These are phyloP conservation scores for Adansonia rubrostipa DNA, from an alignment of 441 rosid species.

Conservation along the genomic window DNA sequence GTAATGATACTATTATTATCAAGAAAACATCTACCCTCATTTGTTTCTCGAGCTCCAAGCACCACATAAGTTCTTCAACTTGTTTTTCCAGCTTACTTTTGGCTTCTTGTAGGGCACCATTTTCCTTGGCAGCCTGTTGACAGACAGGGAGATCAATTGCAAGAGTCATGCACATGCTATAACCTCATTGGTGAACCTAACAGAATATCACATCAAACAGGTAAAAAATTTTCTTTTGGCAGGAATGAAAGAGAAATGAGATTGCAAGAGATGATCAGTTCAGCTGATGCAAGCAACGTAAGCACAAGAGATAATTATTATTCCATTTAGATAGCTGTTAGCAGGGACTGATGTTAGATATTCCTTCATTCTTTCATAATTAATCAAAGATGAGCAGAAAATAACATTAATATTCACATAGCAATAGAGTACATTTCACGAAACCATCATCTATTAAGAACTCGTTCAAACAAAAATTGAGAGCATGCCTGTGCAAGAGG, in stretches of 20 bases:
- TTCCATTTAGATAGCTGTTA: conserved; percentile 6
- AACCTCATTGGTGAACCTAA: conserved; percentile 11
- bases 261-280: conserved; percentile 17
- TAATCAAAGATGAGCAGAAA: conserved; percentile 7
- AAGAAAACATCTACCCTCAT: conserved; percentile 59
- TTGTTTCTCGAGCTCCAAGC: conserved; percentile 75
- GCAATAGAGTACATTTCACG: neutral
- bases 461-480: neutral
- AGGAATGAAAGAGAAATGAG: conserved; percentile 2
- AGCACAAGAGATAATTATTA: conserved; percentile 4
- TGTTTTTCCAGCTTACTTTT: conserved; percentile 82
- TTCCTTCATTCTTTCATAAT: conserved; percentile 10
- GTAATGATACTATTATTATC: conserved; percentile 9
- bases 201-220: conserved; percentile 19
- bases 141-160: conserved; percentile 26
- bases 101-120: conserved; percentile 96
- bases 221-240: conserved; percentile 16
- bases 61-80: conserved; percentile 87
- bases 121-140: conserved; percentile 86
- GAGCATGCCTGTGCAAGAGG: conserved; percentile 3
- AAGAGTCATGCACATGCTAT: conserved; percentile 11
- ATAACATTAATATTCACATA: conserved; percentile 17
- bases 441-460: neutral
- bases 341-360: neutral
- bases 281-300: conserved; percentile 26